Evolutionary conservation across 345 rosid genomes (phyloP).

Genomic region (Viola odorata): DNA sequence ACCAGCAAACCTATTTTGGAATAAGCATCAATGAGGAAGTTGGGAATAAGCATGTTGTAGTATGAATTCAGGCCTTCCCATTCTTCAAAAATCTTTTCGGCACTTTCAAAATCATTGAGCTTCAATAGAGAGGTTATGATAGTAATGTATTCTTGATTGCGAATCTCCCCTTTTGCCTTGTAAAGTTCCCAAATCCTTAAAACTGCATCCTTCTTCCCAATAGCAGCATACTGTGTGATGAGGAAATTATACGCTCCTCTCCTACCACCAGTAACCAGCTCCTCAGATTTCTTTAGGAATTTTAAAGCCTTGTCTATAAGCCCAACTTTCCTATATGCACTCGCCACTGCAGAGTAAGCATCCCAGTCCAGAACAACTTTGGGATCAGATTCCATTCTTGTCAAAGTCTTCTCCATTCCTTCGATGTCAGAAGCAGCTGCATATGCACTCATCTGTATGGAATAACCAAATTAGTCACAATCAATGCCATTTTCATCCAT

Average conservation of each 20-base stretch:
- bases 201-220: conserved; percentile 38
- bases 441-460: conserved; percentile 21
- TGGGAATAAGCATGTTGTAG: no score
- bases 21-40: no score
- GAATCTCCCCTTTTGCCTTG: no score
- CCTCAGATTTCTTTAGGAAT: conserved; percentile 29
- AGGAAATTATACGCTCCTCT: conserved; percentile 10
- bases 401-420: conserved; percentile 23
- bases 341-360: conserved; percentile 12
- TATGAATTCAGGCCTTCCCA: no score
- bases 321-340: conserved; percentile 20
- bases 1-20: no score
- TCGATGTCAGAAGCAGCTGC: conserved; percentile 22
- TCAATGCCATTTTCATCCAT: no score
- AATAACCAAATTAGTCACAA: no score
- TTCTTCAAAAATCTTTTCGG: no score
- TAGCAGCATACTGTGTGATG: conserved; percentile 27
- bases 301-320: conserved; percentile 24
- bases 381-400: conserved; percentile 26
- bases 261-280: conserved; percentile 2
- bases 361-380: conserved; percentile 17
- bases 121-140: no score
- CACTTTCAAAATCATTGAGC: no score
- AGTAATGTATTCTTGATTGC: no score
- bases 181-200: conserved; percentile 38